Base-by-base conservation (phyloP, 2,329 filamentous ascomycete genomes). In the Macrophomina tecta region DNA sequence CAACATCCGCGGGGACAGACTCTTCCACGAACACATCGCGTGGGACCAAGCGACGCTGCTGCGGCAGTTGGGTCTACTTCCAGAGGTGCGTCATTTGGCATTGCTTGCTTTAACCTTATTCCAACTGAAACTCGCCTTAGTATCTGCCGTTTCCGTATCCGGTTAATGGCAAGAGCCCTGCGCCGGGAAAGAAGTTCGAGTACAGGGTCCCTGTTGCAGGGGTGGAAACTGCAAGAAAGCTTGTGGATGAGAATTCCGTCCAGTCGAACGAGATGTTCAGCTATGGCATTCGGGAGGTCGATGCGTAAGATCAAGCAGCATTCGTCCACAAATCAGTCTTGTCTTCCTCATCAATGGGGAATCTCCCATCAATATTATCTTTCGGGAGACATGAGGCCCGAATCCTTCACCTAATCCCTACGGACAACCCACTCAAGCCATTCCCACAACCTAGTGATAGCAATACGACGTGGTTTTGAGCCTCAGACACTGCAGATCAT, bases 21-120 rank as follows among this genome's bases (percentile, higher is more conserved):
- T 92, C 0, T 90, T 87, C 70, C 88, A 91, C 69, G 90, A 92
- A 74, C 89, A 91, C 70, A 91, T 92, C 51, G 80, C 84, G 14
- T 92, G 89, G 89, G 89, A 92, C 68, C 89, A 91, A 73, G 86
- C 82, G 0, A 89, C 86, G 0, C 84, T 86, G 1, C 77, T 92
- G 9, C 76, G 81, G 6, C 89, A 91, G 73, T 75, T 90, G 1
- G 89, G 87, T 0, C 73, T 91, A 23, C 73, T 92, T 61, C 88
- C 88, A 0, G 84, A 91, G 64, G 64, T 66, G 28, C 16, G 64
- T 16, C 23, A 3, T 23, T 23, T 23, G 23, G 23, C 23, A 23
- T 23, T 23, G 23, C 23, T 23, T 23, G 23, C 23, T 23, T 38
- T 46, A 4, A 3, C 14, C 12, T 48, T 8, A 23, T 23, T 23